Evolutionary conservation across 2,329 filamentous ascomycete species (phyloP), one percentile per base, ranked within the genome.

Genomic region (Penicillium capsulatum): DNA sequence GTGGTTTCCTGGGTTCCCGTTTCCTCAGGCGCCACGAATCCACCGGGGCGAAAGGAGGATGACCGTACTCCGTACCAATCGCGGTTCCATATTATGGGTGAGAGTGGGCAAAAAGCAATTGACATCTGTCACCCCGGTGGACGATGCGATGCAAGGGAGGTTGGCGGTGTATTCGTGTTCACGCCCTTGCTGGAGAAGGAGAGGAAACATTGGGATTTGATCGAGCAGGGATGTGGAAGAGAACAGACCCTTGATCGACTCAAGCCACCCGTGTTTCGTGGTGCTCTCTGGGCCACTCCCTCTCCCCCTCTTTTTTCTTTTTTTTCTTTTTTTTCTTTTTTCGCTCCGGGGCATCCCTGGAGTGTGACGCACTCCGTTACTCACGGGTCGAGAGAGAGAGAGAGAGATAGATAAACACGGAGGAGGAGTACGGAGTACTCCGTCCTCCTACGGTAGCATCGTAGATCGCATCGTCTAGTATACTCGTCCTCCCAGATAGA

Each of bases 171-270:
- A 44, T 39, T 11, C 11, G 6, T n/a, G n/a, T n/a, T n/a, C n/a
- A n/a, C n/a, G n/a, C n/a, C n/a, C n/a, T n/a, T n/a, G n/a, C n/a
- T n/a, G n/a, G n/a, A n/a, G n/a, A n/a, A n/a, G n/a, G n/a, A n/a
- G n/a, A n/a, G n/a, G n/a, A n/a, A n/a, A n/a, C n/a, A n/a, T n/a
- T n/a, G n/a, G n/a, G n/a, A n/a, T n/a, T n/a, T n/a, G n/a, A n/a
- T n/a, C n/a, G 28, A 17, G 15, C 47, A 51, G 42, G 45, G 47
- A 52, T 52, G 29, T 31, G 14, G 30, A 28, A 46, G 44, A 42
- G 51, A 55, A 55, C 50, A 54, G 50, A 50, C 50, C 52, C 52
- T 55, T 44, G 50, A 54, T 54, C 47, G 47, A 32, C 46, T 52
- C 33, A 48, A 52, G 50, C 51, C 50, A 53, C 50, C 48, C 48